These are phyloP conservation scores for Pochonia chlamydosporia DNA, from an alignment of 2,329 filamentous ascomycete species.

Conservation along the genomic window DNA sequence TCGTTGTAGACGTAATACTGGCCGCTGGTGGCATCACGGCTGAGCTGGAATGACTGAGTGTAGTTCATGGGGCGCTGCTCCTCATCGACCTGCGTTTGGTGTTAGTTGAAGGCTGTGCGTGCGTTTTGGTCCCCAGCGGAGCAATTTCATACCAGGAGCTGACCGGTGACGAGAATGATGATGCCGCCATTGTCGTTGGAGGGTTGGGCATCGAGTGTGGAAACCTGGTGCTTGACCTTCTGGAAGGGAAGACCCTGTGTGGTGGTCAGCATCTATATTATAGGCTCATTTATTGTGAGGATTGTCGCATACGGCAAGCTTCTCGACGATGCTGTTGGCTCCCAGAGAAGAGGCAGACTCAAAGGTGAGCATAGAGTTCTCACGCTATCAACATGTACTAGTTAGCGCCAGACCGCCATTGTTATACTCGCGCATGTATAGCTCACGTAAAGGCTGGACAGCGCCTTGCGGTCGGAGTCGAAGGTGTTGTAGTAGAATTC, in stretches of 20 bases:
- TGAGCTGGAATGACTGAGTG: slow-evolving; percentile 82
- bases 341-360: slow-evolving; percentile 67
- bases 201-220: slow-evolving; percentile 80
- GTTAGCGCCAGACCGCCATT: slow-evolving; percentile 5
- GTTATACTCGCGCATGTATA: not conserved
- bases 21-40: slow-evolving; percentile 54
- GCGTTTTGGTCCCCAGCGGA: not conserved
- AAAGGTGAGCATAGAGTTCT: slow-evolving; percentile 89
- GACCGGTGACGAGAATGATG: slow-evolving; percentile 82
- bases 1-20: slow-evolving; percentile 91
- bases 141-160: slow-evolving; percentile 61
- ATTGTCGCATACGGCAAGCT: slow-evolving; percentile 61
- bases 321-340: slow-evolving; percentile 62
- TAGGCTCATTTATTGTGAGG: slow-evolving; percentile 3
- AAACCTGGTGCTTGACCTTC: slow-evolving; percentile 72
- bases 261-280: no score
- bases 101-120: not conserved
- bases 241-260: slow-evolving; percentile 69
- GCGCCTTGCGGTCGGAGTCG: slow-evolving; percentile 60
- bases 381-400: slow-evolving; percentile 54
- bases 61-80: slow-evolving; percentile 85
- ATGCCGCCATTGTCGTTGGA: slow-evolving; percentile 60
- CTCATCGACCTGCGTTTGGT: slow-evolving; percentile 65
- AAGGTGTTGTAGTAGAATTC: slow-evolving; percentile 88
- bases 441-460: slow-evolving; percentile 76